Evolutionary conservation across 2,329 filamentous ascomycete species (phyloP).

Genomic region (Fusarium papillatum): DNA sequence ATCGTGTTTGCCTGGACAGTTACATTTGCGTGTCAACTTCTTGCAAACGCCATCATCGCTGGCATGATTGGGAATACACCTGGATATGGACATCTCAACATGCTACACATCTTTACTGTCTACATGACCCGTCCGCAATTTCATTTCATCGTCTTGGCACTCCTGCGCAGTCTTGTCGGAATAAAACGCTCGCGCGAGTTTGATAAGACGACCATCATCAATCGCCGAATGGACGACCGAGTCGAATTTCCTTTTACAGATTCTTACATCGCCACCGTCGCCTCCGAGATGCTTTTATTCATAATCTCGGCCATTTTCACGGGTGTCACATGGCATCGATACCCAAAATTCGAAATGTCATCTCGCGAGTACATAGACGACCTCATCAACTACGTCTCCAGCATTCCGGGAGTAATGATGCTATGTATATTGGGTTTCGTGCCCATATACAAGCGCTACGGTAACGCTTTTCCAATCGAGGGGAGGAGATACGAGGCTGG

Average conservation of each 20-base stretch:
- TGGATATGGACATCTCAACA: conserved; percentile 38
- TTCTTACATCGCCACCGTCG: conserved; percentile 33
- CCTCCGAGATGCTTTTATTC: conserved; percentile 34
- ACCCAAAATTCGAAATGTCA: conserved; percentile 13
- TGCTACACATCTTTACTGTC: conserved; percentile 40
- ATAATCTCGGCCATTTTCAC: conserved; percentile 40
- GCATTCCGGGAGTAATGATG: conserved; percentile 35
- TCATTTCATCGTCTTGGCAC: conserved; percentile 29
- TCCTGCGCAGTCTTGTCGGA: conserved; percentile 36
- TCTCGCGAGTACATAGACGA: conserved; percentile 30
- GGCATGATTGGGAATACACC: conserved; percentile 34
- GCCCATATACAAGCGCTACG: conserved; percentile 38
- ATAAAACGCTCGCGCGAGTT: conserved; percentile 15
- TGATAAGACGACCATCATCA: conserved; percentile 38
- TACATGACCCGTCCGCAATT: conserved; percentile 39
- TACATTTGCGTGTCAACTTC: conserved; percentile 31
- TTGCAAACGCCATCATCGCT: conserved; percentile 37
- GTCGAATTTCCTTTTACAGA: conserved; percentile 42
- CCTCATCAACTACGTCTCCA: conserved; percentile 36
- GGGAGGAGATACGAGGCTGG: conserved; percentile 37
- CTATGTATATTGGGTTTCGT: conserved; percentile 36
- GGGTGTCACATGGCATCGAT: conserved; percentile 41
- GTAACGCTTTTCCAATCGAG: conserved; percentile 39
- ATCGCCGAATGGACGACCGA: conserved; percentile 30
- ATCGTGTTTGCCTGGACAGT: conserved; percentile 30